Base-by-base conservation (phyloP, 2,329 filamentous ascomycete genomes). In the Cercospora zeina region DNA sequence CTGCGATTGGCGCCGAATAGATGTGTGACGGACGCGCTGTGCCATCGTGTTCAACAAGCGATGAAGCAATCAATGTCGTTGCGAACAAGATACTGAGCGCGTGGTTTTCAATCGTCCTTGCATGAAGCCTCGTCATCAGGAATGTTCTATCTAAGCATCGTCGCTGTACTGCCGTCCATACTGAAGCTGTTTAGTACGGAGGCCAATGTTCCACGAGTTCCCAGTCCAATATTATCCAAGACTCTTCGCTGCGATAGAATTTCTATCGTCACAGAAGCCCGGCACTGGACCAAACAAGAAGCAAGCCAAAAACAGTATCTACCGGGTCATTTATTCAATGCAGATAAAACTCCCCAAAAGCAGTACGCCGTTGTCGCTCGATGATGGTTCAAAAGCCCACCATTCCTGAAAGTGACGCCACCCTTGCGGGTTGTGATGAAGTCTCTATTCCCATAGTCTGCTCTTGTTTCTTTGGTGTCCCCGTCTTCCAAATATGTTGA, bases 221-320 rank as follows among this genome's bases (percentile, higher is more conserved):
- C 21, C 21, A 27, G 5, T 21, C 42, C 42, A 27, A 21, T 10
- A 27, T 47, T 27, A 19, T 14, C 19, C 42, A 27, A n/a, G 19
- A 27, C 7, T 21, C 21, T 19, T 27, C 31, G 3, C 27, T 50
- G 42, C 27, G 33, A 36, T 14, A 21, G n/a, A n/a, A 37, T 51
- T 19, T 37, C 42, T 58, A 45, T 33, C 30, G 14, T 54, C 37
- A 47, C 58, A 49, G 14, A 19, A 34, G 33, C 19, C 24, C 14
- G 30, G 11, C 36, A 19, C 47, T 27, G 21, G 27, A 10, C 10
- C 16, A 33, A n/a, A 21, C 5, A 34, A 27, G 11, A 42, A 42
- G 45, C 54, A 60, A 54, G 21, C 57, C 57, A 33, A 63, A 63
- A 61, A 33, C 47, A 57, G 54, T 63, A 60, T 8, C 58, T 61